These are phyloP conservation scores for Candida mesenterica DNA, from an alignment of 1,139 yeast species.

Conservation along the genomic window DNA sequence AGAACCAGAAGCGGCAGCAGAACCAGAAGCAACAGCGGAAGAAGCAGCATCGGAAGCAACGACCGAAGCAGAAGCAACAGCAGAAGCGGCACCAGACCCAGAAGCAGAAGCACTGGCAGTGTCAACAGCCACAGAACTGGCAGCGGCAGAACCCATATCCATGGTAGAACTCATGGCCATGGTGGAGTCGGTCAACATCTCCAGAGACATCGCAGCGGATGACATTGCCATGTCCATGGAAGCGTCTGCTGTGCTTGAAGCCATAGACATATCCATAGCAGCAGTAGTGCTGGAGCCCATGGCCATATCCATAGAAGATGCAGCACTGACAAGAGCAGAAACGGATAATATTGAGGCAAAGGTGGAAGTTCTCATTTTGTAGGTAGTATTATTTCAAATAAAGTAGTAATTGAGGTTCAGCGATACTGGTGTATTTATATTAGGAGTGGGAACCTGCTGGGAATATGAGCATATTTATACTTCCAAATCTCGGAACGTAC, in stretches of 20 bases:
- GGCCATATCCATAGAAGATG: conserved; percentile 19
- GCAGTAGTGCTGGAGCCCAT: background rate
- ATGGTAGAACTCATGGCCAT: conserved; percentile 58
- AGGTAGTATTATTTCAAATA: no score
- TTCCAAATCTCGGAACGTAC: no score
- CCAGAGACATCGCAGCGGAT: no score
- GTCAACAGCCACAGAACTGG: background rate
- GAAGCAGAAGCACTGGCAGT: conserved; percentile 45
- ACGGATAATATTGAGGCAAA: conserved; percentile 16
- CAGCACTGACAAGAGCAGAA: conserved; percentile 31
- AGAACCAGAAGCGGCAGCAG: conserved; percentile 18
- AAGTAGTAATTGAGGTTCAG: no score
- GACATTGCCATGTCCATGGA: background rate
- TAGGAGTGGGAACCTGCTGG: background rate
- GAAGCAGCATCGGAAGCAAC: conserved; percentile 14
- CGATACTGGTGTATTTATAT: no score
- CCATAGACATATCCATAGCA: background rate
- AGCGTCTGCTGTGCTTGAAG: background rate
- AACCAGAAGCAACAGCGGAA: conserved; percentile 17
- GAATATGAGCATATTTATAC: background rate
- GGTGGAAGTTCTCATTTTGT: conserved; percentile 16
- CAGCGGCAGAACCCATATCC: conserved; percentile 29
- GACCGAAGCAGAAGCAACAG: conserved; percentile 37
- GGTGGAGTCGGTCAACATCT: no score
- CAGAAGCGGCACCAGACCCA: conserved; percentile 43